Percentiles rank a stretch among this genome's conserved stretches.
These are phyloP conservation scores for Pisolithus albus DNA, from an alignment of 768 basidiomycete species.

Conservation along the genomic window DNA sequence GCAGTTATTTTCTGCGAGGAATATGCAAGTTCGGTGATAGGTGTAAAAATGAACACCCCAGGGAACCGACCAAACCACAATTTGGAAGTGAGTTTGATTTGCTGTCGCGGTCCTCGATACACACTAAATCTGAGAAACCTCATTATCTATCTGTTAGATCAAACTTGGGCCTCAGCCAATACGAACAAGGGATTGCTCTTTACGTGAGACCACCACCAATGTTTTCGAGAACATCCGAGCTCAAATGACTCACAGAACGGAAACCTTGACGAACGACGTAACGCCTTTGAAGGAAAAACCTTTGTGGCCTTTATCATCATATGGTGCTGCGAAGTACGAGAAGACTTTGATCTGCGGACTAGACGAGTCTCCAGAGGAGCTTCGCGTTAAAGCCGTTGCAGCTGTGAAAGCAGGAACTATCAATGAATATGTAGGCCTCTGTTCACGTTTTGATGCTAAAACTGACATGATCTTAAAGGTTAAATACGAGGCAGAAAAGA, in stretches of 20 bases:
- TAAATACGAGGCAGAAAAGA: conserved; percentile 55
- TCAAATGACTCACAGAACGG: conserved; percentile 36
- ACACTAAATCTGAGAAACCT: too few species aligned
- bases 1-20: conserved; percentile 57
- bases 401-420: conserved; percentile 49
- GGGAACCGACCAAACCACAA: conserved; percentile 23
- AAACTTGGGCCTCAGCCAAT: conserved; percentile 36
- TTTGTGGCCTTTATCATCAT: conserved; percentile 71
- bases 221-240: background rate
- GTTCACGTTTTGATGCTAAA: background rate
- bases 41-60: conserved; percentile 64
- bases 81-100: conserved; percentile 46
- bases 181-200: conserved; percentile 31
- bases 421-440: conserved; percentile 61
- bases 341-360: conserved; percentile 55
- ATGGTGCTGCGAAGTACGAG: conserved; percentile 71
- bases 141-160: conserved; percentile 23
- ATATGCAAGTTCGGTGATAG: conserved; percentile 57
- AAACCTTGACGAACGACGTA: conserved; percentile 60
- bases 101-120: background rate
- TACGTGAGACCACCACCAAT: conserved; percentile 29
- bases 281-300: conserved; percentile 59
- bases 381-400: conserved; percentile 56
- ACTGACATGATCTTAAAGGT: conserved; percentile 26
- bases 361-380: conserved; percentile 75